Evolutionary conservation across 2,329 filamentous ascomycete genomes (phyloP).

Genomic region (Teratosphaeria gauchensis): DNA sequence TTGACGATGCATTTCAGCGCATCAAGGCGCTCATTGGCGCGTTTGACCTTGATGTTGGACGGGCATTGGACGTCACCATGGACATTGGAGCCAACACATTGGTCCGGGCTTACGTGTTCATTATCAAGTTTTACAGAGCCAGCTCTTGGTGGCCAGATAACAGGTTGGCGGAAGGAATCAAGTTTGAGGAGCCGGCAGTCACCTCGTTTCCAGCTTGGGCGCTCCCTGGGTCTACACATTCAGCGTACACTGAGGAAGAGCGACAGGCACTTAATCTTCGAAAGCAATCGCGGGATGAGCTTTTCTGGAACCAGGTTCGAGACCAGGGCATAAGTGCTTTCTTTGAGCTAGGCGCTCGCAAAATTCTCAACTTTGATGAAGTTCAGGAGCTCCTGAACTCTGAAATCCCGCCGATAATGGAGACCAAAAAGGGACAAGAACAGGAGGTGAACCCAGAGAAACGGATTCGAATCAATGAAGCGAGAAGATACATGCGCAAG

Average conservation of each 20-base stretch:
- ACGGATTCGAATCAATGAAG: constrained; percentile 44
- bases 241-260: constrained; percentile 46
- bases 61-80: constrained; percentile 86
- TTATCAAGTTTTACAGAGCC: constrained; percentile 79
- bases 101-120: constrained; percentile 87
- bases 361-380: constrained; percentile 50
- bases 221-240: constrained; percentile 57
- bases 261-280: constrained; percentile 47
- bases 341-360: constrained; percentile 74
- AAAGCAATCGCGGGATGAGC: constrained; percentile 56
- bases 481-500: constrained; percentile 64
- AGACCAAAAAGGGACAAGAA: constrained; percentile 23
- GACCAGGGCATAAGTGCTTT: constrained; percentile 71
- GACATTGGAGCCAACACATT: constrained; percentile 91
- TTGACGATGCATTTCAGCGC: constrained; percentile 77
- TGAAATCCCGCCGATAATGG: constrained; percentile 21
- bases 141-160: constrained; percentile 94
- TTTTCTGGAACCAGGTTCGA: constrained; percentile 75
- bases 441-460: constrained; percentile 28
- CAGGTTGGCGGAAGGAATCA: constrained; percentile 44
- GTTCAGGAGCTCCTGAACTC: constrained; percentile 19
- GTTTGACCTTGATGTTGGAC: constrained; percentile 91
- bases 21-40: constrained; percentile 93
- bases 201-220: constrained; percentile 79
- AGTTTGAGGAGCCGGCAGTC: constrained; percentile 40